phyloP scores from a whole-genome alignment of 2,329 filamentous ascomycete species.

The Chaetoscypha palmicola region DNA sequence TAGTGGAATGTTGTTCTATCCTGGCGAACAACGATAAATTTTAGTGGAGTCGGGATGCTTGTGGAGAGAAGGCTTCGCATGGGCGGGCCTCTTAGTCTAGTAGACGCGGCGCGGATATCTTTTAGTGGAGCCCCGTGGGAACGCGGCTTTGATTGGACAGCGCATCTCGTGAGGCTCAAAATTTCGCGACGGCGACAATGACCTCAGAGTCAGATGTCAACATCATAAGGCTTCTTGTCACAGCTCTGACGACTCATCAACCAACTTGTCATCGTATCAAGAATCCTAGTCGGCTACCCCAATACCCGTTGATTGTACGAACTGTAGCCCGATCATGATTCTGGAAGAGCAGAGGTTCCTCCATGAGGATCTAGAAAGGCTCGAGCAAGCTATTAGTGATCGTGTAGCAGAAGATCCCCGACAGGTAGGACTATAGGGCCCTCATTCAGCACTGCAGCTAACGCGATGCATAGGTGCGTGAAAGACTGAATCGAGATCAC shows the following conservation, averaged over 20 bases:
- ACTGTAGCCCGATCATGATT: conserved; percentile 49
- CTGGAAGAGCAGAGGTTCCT: conserved; percentile 90
- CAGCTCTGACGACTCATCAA: background rate
- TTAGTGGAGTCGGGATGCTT: too few relatives aligned
- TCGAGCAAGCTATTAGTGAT: conserved; percentile 90
- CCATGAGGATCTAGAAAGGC: conserved; percentile 91
- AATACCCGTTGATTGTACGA: background rate
- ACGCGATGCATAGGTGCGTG: conserved; percentile 63
- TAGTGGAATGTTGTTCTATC: too few relatives aligned
- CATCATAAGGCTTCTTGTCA: background rate
- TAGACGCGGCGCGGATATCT: too few relatives aligned
- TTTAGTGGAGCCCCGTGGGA: too few relatives aligned
- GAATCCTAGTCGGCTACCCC: background rate
- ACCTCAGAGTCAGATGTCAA: too few relatives aligned
- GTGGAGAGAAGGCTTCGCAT: too few relatives aligned
- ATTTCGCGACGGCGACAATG: conserved; percentile 4
- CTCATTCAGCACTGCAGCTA: background rate
- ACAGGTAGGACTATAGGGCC: conserved; percentile 50
- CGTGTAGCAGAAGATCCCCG: conserved; percentile 82
- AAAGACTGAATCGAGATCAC: conserved; percentile 84
- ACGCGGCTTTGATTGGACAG: background rate
- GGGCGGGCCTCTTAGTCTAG: too few relatives aligned
- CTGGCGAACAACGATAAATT: too few relatives aligned
- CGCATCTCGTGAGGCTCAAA: conserved; percentile 11
- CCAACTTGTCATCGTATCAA: background rate